phyloP scores from a whole-genome alignment of 1,284 basidiomycete species.

The Marasmius sp. region DNA sequence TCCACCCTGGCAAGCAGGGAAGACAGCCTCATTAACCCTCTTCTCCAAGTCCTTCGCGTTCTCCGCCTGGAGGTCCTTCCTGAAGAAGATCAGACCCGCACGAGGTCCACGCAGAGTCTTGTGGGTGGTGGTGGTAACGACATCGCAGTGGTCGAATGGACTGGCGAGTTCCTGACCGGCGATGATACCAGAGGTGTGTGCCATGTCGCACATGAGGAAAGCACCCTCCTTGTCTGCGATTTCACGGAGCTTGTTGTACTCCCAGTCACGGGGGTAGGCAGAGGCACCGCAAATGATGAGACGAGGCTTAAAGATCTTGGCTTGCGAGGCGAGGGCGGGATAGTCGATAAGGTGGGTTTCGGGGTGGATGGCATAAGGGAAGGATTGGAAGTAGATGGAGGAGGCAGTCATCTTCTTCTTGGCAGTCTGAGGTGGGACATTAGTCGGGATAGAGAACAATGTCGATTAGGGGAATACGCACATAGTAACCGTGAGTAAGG shows the following conservation, averaged over 20 bases:
- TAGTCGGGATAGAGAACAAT: constrained; percentile 25
- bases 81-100: constrained; percentile 98
- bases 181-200: constrained; percentile 95
- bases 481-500: constrained; percentile 97
- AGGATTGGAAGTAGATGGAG: constrained; percentile 99
- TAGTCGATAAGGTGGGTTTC: constrained; percentile 93
- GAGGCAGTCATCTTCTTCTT: constrained; percentile 99
- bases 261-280: constrained; percentile 99
- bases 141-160: constrained; percentile 97
- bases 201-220: constrained; percentile 95
- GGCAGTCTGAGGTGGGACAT: constrained; percentile 67
- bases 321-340: constrained; percentile 79
- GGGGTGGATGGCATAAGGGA: constrained; percentile 91
- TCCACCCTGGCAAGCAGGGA: constrained; percentile 99
- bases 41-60: constrained; percentile 85
- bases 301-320: constrained; percentile 95
- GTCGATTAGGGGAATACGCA: constrained; percentile 33
- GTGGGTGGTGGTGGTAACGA: constrained; percentile 97
- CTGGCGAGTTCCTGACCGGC: constrained; percentile 91
- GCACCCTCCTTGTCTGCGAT: constrained; percentile 89
- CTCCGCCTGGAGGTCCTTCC: constrained; percentile 76
- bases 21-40: constrained; percentile 97
- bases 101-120: constrained; percentile 99
- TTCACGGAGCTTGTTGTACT: constrained; percentile 82
- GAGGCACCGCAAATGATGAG: constrained; percentile 98